A percentile compares a stretch with the other conserved stretches of the same genome.
phyloP scores from a whole-genome alignment of 192 early-diverging fungal species.

The Chytriomyces confervae region DNA sequence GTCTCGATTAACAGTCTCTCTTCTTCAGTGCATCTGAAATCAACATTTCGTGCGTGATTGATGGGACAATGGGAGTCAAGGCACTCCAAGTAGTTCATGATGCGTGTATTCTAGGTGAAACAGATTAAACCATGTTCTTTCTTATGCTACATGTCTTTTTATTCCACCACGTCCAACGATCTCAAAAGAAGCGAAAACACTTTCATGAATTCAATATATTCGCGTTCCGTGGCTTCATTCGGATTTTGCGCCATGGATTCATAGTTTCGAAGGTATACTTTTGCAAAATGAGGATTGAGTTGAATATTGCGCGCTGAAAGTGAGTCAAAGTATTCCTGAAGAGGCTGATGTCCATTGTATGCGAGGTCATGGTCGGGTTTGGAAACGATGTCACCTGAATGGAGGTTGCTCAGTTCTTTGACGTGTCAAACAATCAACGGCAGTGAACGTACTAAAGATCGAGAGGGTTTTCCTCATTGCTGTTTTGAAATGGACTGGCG shows the following conservation, averaged over 20 bases:
- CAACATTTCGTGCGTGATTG: constrained; percentile 97
- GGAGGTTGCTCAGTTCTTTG: too few species aligned
- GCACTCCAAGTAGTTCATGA: constrained; percentile 93
- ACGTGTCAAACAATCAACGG: neutral
- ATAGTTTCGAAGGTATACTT: neutral
- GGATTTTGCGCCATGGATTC: neutral
- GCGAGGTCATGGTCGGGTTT: neutral
- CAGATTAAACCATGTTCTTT: too few species aligned
- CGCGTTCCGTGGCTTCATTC: constrained; percentile 22
- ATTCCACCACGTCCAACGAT: neutral
- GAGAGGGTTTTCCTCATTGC: constrained; percentile 14
- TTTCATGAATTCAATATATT: constrained; percentile 34
- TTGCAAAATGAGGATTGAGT: neutral
- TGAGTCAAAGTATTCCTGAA: constrained; percentile 1
- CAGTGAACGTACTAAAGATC: neutral
- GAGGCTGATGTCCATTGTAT: neutral
- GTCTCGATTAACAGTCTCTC: neutral
- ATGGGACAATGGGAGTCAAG: constrained; percentile 66
- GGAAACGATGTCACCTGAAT: neutral
- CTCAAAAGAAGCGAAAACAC: constrained; percentile 10
- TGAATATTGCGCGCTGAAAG: neutral
- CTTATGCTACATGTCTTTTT: too few species aligned
- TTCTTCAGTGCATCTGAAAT: constrained; percentile 80
- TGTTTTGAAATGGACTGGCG: constrained; percentile 20
- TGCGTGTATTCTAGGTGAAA: constrained; percentile 56